Evolutionary conservation across 306 rosid genomes (phyloP).

Genomic region (Castanea mollissima): DNA sequence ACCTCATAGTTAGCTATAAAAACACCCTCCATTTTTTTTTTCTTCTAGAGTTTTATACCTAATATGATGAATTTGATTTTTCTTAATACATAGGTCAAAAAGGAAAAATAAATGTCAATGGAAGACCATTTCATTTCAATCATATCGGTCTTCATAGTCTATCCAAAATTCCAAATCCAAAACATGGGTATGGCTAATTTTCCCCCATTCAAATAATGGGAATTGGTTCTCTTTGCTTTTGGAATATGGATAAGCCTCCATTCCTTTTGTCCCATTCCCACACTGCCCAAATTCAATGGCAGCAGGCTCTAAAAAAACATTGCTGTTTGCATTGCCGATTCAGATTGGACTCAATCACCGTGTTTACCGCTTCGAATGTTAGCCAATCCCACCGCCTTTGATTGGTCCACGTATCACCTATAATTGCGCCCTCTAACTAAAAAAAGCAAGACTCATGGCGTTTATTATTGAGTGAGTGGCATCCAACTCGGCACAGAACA

Average conservation of each 20-base stretch:
- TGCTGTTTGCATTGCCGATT: no score
- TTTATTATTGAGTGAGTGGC: background rate
- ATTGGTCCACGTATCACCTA: conserved; percentile 3
- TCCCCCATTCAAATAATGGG: background rate
- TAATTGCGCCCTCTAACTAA: background rate
- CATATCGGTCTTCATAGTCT: no score
- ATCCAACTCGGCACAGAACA: conserved; percentile 15
- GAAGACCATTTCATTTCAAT: no score
- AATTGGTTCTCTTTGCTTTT: background rate
- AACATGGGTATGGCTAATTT: background rate
- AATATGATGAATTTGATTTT: no score
- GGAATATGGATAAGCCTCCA: conserved; percentile 5
- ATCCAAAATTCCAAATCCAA: no score
- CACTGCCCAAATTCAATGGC: background rate
- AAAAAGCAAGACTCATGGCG: background rate
- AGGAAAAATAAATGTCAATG: no score
- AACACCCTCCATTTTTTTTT: no score
- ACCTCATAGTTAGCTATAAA: no score
- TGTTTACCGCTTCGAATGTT: conserved; percentile 23
- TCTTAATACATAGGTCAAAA: no score
- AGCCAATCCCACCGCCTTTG: background rate
- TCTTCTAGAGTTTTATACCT: no score
- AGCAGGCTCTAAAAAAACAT: background rate
- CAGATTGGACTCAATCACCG: conserved; percentile 28
- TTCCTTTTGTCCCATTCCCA: conserved; percentile 6